Percentiles rank a stretch among this genome's conserved stretches.
These are phyloP conservation scores for Parmelia sp. DNA, from an alignment of 495 filamentous ascomycete species.

Conservation along the genomic window DNA sequence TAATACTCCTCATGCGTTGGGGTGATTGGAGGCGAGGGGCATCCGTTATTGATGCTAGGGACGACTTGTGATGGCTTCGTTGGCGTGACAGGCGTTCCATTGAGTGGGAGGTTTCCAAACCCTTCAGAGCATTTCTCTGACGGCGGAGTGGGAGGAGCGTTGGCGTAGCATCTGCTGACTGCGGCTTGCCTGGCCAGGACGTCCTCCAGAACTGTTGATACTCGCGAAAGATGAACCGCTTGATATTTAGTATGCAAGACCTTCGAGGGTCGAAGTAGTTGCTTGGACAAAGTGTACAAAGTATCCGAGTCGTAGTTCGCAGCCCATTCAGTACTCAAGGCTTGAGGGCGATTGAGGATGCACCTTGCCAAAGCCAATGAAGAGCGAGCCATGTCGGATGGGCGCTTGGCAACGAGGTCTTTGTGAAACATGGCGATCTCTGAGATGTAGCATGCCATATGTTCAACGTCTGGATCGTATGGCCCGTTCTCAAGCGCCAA, in stretches of 20 bases:
- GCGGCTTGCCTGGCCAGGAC: conserved; percentile 82
- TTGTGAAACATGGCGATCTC: conserved; percentile 94
- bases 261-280: conserved; percentile 78
- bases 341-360: conserved; percentile 74
- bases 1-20: conserved; percentile 66
- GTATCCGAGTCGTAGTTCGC: conserved; percentile 71
- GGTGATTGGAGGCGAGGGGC: conserved; percentile 91
- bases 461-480: conserved; percentile 78
- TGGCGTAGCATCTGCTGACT: conserved; percentile 50
- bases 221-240: conserved; percentile 69
- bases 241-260: conserved; percentile 87
- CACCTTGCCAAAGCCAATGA: conserved; percentile 80
- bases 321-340: conserved; percentile 71
- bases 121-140: conserved; percentile 52
- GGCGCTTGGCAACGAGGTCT: conserved; percentile 85
- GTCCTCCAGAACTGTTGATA: conserved; percentile 72
- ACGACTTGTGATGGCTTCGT: conserved; percentile 63
- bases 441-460: conserved; percentile 88
- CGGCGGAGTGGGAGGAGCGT: conserved; percentile 61
- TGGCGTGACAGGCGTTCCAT: conserved; percentile 65
- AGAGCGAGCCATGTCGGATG: conserved; percentile 83
- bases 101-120: conserved; percentile 43
- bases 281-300: conserved; percentile 74
- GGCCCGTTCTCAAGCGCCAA: conserved; percentile 57
- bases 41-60: conserved; percentile 65